These are phyloP conservation scores for Saccharum spontaneum DNA, from an alignment of 176 grass and related monocot genomes.

Conservation along the genomic window DNA sequence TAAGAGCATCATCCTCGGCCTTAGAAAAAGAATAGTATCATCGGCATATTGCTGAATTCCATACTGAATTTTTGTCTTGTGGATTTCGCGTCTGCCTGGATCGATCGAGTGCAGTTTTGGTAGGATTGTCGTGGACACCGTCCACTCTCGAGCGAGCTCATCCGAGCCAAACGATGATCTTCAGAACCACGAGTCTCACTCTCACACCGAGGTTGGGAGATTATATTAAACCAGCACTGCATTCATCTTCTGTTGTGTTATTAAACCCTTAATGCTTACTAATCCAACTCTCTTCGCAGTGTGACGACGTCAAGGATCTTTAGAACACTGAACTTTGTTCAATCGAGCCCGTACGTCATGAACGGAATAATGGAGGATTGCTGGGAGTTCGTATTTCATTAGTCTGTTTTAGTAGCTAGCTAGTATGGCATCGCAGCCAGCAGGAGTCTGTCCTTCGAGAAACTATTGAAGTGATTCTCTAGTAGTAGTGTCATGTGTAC, in stretches of 20 bases:
- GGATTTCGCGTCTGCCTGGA: background rate
- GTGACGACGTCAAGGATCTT: background rate
- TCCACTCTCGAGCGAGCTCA: background rate
- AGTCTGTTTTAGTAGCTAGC: background rate
- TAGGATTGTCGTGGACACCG: background rate
- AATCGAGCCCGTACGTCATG: background rate
- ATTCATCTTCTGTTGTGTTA: background rate
- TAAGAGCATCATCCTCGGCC: no score
- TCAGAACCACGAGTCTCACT: background rate
- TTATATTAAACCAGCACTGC: no score
- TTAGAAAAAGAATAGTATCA: no score
- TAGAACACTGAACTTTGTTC: background rate
- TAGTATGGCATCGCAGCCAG: background rate
- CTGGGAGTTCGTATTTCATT: background rate
- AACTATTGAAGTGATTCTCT: background rate
- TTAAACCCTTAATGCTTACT: background rate
- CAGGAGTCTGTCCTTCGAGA: background rate
- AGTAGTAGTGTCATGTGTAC: background rate
- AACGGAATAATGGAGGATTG: background rate
- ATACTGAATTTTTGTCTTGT: no score
- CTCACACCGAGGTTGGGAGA: background rate
- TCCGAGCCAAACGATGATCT: background rate
- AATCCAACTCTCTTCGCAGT: background rate
- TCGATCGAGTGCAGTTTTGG: background rate
- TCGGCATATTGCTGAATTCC: no score